A percentile compares a stretch with the other conserved stretches of the same genome.
phyloP scores from a whole-genome alignment of 345 rosid genomes.

The Hibiscus mutabilis region DNA sequence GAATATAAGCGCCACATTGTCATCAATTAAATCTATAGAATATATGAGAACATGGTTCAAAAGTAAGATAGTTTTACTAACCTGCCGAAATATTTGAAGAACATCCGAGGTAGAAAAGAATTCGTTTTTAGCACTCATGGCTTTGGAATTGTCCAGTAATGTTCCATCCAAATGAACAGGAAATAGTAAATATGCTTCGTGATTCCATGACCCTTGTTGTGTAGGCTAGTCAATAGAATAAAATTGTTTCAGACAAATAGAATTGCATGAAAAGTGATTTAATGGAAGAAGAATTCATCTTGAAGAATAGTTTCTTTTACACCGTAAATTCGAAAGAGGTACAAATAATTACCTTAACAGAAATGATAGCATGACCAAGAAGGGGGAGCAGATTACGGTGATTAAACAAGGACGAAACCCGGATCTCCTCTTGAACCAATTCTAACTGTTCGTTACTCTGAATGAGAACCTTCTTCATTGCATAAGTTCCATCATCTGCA shows the following conservation, averaged over 20 bases:
- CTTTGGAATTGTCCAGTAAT: constrained; percentile 64
- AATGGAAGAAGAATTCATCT: neutral
- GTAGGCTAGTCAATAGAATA: constrained; percentile 38
- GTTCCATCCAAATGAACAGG: constrained; percentile 98
- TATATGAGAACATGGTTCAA: neutral
- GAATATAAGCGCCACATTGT: neutral
- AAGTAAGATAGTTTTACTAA: constrained; percentile 15
- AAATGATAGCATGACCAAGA: constrained; percentile 87
- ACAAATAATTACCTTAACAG: constrained; percentile 63
- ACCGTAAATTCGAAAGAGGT: neutral
- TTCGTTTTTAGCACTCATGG: constrained; percentile 81
- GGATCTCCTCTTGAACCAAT: no score
- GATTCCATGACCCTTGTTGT: constrained; percentile 74
- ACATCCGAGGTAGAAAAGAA: constrained; percentile 75
- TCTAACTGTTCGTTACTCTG: constrained; percentile 84
- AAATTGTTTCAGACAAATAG: neutral
- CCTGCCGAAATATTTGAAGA: constrained; percentile 92
- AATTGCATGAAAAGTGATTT: neutral
- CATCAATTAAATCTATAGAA: neutral
- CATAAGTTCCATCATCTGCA: no score
- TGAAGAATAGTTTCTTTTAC: neutral
- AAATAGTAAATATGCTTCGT: constrained; percentile 92
- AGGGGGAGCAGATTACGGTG: constrained; percentile 90
- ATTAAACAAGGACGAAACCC: constrained; percentile 34
- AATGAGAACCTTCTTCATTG: constrained; percentile 88